A percentile compares a stretch with the other conserved stretches of the same genome.
Conservation (phyloP, 2,329 filamentous ascomycete species). For the Venturia effusa region DNA sequence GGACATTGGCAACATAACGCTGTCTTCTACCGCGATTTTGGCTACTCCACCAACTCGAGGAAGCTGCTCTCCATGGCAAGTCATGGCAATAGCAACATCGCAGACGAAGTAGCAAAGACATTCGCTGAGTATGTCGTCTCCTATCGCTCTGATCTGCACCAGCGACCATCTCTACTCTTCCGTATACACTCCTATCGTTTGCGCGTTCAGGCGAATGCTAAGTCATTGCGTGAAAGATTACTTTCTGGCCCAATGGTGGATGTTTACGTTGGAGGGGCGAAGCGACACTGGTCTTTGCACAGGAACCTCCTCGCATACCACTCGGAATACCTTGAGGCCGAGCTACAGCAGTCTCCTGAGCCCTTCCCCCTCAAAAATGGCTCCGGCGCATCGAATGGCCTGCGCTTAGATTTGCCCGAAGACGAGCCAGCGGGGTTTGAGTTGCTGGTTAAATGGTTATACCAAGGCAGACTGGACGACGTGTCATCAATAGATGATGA, state of each 20-base stretch:
- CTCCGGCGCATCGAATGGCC: constrained; percentile 22
- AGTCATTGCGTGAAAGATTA: constrained; percentile 37
- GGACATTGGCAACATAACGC: constrained; percentile 12
- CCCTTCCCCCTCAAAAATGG: constrained; percentile 16
- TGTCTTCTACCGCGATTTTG: constrained; percentile 13
- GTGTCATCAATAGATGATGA: constrained; percentile 33
- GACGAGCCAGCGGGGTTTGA: constrained; percentile 43
- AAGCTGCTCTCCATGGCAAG: constrained; percentile 9
- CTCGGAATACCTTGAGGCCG: constrained; percentile 33
- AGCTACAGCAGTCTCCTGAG: constrained; percentile 22
- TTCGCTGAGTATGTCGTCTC: constrained; percentile 12
- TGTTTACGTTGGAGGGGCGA: constrained; percentile 37
- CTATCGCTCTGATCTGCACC: background rate
- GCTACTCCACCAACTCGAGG: constrained; percentile 6
- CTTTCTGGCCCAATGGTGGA: constrained; percentile 42
- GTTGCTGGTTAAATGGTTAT: constrained; percentile 45
- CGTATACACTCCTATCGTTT: constrained; percentile 27
- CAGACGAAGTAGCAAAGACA: constrained; percentile 11
- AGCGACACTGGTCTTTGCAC: constrained; percentile 41
- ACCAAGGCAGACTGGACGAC: constrained; percentile 42
- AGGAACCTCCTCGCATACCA: constrained; percentile 43
- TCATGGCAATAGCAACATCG: constrained; percentile 8
- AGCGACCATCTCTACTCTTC: constrained; percentile 23
- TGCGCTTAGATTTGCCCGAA: constrained; percentile 34
- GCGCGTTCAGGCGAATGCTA: constrained; percentile 32